Base-by-base conservation (phyloP, 495 filamentous ascomycete genomes). In the Penicillium atrosanguineum region DNA sequence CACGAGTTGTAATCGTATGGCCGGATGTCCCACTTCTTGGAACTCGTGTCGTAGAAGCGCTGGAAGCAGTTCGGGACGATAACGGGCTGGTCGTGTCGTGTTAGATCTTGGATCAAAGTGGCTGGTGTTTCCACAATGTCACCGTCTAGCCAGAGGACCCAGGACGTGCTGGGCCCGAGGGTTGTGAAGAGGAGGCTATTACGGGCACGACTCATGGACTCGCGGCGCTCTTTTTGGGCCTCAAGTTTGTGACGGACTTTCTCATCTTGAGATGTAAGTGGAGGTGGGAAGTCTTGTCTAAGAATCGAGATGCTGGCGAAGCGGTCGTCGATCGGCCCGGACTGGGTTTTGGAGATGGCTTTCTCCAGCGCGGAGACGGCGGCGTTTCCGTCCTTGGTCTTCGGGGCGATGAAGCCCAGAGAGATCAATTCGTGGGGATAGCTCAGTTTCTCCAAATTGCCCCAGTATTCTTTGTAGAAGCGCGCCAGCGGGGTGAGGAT, bases 1-100 rank as follows among this genome's bases (percentile, higher is more conserved):
- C 95, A 98, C 52, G 87, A 92, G 68, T 98, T 98, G 79, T 87
- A 98, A 69, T 98, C 94, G 68, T 98, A 98, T 0, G 91, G 87
- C 7, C 94, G 83, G 53, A 89, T 81, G 50, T 85, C 85, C 69
- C 80, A 79, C 51, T 79, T 76, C 59, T 85, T 84, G 12, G 78
- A 83, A 7, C 90, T 84, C 12, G 75, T 59, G 63, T 98, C 87
- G 56, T 77, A 87, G 72, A 84, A 97, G 23, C 89, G 79, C 77
- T 98, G 94, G 76, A 85, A 96, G 76, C 94, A 97, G 60, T 98
- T 98, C 15, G 94, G 90, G 16, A 94, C 92, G 43, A 97, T 87
- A 42, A 98, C 80, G 6, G 93, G 83, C 61, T 88, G 87, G 73
- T 97, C 80, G 66, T 96, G 91, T 4, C 70, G 66, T 6, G 94